Evolutionary conservation across 495 filamentous ascomycete species (phyloP), one percentile per base, ranked within the genome.

Genomic region (Cercophora newfieldiana): DNA sequence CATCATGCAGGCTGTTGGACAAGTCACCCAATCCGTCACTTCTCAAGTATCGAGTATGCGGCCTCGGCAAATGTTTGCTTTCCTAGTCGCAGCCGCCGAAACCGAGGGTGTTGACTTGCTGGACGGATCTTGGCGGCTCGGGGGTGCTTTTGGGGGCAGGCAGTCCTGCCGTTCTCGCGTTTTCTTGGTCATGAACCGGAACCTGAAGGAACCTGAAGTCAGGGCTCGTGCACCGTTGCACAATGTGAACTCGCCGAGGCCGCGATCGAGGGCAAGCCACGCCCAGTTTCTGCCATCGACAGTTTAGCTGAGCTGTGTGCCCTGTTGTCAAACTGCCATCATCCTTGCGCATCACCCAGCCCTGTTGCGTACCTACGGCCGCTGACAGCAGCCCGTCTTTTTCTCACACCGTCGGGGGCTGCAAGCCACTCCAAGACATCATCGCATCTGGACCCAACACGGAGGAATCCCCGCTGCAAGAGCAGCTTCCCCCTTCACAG

Each of bases 181-280:
- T 44, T 8, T 14, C 37, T 44, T 44, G 37, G 37, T n/a, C n/a
- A n/a, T n/a, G n/a, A n/a, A n/a, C n/a, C n/a, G n/a, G n/a, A n/a
- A n/a, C n/a, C n/a, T n/a, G n/a, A n/a, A n/a, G n/a, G n/a, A n/a
- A 44, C 10, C 12, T 22, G 19, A 21, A 7, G 19, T 53, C 49
- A 24, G 22, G 49, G 49, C 19, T 25, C 2, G 49, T 53, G 18
- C 49, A 7, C 30, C 30, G 54, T 57, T 57, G 25, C 58, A 60
- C 37, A 21, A 48, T n/a, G 19, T 8, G 50, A 53, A n/a, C 25
- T 37, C 24, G 16, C 10, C 60, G 37, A 47, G 33, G 44, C 24
- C 7, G 29, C 60, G 60, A 62, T 62, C 60, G 60, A 19, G 60
- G 47, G 19, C 47, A 62, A 53, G 59, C 59, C 59, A 62, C 59